Evolutionary conservation across 495 filamentous ascomycete genomes (phyloP), one percentile per base, ranked within the genome.

Genomic region (Penicillium coprophilum): DNA sequence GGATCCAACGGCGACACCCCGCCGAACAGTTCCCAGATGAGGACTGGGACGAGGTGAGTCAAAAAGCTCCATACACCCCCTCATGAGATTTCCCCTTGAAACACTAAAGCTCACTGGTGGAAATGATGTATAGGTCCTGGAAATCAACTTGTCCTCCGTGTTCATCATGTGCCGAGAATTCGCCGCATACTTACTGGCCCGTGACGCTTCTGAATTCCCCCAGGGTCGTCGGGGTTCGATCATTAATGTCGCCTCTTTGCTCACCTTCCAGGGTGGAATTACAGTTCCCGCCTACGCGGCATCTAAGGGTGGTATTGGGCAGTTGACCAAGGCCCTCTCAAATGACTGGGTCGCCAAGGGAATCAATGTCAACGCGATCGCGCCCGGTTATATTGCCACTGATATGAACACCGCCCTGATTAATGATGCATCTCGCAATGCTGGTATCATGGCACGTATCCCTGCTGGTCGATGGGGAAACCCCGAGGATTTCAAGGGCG

Each of bases 211-310:
- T 11, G 69, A 74, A 53, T 73, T 74, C 53, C 66, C 78, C 13
- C 68, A 71, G 6, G 84, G 85, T 12, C 83, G 84, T 4, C 75
- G 82, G 12, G 92, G 92, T 3, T 81, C 80, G 50, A 89, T 96
- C 65, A 87, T 97, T 76, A 97, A 96, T 72, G 82, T 95, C 59
- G 91, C 87, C 6, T 89, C 84, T 1, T 80, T 96, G 11, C 81
- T 96, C 0, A 87, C 87, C 38, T 97, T 95, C 81, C 92, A 96
- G 64, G 92, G 93, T 48, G 92, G 93, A 0, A 77, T 96, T 40
- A 96, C 88, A 0, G 90, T 96, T 1, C 91, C 93, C 0, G 93
- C 92, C 2, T 96, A 96, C 72, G 87, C 92, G 11, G 91, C 93
- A 0, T 86, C 84, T 62, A 96, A 96, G 71, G 92, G 91, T 24